A percentile compares a stretch with the other conserved stretches of the same genome.
Evolutionary conservation across 202 grass and related monocot genomes (phyloP).

Genomic region (Setaria viridis): DNA sequence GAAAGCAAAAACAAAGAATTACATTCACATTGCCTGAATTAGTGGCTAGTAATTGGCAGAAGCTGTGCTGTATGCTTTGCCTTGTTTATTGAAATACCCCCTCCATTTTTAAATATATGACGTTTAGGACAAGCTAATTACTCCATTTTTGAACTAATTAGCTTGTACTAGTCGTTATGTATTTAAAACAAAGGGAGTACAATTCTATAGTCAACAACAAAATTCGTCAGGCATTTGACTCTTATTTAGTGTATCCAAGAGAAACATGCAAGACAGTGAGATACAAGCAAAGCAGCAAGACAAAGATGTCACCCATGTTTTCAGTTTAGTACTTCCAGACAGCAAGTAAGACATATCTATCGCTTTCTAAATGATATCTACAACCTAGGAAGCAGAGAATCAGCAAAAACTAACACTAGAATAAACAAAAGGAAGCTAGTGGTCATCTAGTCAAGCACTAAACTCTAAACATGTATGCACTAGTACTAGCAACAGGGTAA

Average conservation of each 20-base stretch:
- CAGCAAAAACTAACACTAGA: constrained; percentile 9
- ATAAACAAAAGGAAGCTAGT: constrained; percentile 21
- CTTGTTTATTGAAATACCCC: constrained; percentile 1
- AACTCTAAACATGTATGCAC: not conserved
- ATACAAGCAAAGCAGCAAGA: constrained; percentile 42
- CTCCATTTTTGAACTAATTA: not conserved
- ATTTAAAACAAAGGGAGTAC: not conserved
- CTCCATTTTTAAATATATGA: not conserved
- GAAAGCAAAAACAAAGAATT: constrained; percentile 37
- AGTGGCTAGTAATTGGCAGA: not conserved
- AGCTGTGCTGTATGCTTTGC: not conserved
- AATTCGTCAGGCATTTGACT: constrained; percentile 16
- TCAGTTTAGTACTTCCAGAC: constrained; percentile 39
- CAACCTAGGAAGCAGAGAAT: constrained; percentile 36
- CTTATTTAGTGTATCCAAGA: constrained; percentile 43
- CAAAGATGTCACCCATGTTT: constrained; percentile 21
- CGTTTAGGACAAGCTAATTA: not conserved
- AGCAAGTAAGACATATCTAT: constrained; percentile 38
- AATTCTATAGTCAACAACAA: not conserved
- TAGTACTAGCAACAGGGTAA: constrained; percentile 22
- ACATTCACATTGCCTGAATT: not conserved
- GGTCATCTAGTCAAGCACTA: constrained; percentile 10
- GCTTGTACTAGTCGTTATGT: not conserved
- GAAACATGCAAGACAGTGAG: constrained; percentile 28
- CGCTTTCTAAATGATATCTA: constrained; percentile 43